These are phyloP conservation scores for Monosporascus sp. DNA, from an alignment of 2,329 filamentous ascomycete genomes.

Conservation along the genomic window DNA sequence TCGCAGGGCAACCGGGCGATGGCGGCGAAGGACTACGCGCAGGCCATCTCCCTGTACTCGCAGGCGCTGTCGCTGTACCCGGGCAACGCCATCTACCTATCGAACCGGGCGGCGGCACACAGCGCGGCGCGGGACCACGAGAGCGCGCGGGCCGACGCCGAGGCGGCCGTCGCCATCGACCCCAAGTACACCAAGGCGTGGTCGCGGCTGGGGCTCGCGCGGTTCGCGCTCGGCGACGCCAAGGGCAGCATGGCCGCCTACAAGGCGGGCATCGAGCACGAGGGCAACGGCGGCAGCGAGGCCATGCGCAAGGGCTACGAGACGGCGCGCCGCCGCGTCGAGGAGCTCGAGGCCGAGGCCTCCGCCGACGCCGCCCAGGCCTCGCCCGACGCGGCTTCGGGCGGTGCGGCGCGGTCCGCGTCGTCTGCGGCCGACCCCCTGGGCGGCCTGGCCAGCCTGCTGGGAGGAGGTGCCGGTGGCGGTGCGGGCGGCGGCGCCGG, in stretches of 20 bases:
- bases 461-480: slow-evolving; percentile 53
- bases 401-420: slow-evolving; percentile 39
- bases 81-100: slow-evolving; percentile 91
- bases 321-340: slow-evolving; percentile 82
- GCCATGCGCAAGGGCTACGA: slow-evolving; percentile 97
- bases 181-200: slow-evolving; percentile 96
- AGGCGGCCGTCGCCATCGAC: slow-evolving; percentile 82
- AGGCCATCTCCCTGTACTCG: slow-evolving; percentile 82
- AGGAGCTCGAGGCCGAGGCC: slow-evolving; percentile 64
- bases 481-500: slow-evolving; percentile 59
- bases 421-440: slow-evolving; percentile 59
- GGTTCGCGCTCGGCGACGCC: slow-evolving; percentile 86
- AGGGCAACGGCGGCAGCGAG: slow-evolving; percentile 89
- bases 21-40: slow-evolving; percentile 83
- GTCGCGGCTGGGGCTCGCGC: slow-evolving; percentile 86
- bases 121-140: slow-evolving; percentile 79
- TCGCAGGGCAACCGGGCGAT: slow-evolving; percentile 89
- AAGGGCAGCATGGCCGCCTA: slow-evolving; percentile 94
- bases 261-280: slow-evolving; percentile 83
- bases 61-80: slow-evolving; percentile 77
- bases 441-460: slow-evolving; percentile 65
- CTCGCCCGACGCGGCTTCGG: slow-evolving; percentile 43
- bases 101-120: slow-evolving; percentile 93
- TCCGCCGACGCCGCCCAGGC: slow-evolving; percentile 42
- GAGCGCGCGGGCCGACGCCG: slow-evolving; percentile 79